Evolutionary conservation across 2,329 filamentous ascomycete genomes (phyloP), one percentile per base, ranked within the genome.

Genomic region (Rutstroemia sp.): DNA sequence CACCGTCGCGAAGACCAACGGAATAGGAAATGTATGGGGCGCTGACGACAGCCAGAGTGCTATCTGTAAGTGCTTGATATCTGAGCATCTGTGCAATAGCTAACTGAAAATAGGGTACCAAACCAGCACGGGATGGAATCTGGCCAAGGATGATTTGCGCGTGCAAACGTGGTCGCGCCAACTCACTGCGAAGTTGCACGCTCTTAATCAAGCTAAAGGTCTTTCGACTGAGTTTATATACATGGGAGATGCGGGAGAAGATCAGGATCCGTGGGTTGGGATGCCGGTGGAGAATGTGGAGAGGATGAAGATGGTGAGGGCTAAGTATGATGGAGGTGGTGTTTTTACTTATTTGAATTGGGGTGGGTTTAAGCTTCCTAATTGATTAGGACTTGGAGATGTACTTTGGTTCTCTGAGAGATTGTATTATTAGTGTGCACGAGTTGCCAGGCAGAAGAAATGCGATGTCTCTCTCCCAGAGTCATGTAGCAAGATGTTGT

Each of bases 21-120:
- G 70, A 0, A 54, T 73, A 41, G 73, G 73, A 1, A 74, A 75
- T 51, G 64, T 69, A 0, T 74, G 71, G 69, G 71, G 69, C 6
- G 25, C 25, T 27, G 25, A 27, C 7, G 25, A 27, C 7, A 27
- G 4, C 25, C 1, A 27, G 2, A 27, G 25, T 6, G 25, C 25
- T 27, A 27, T 27, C 7, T 27, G 25, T 27, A 27, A 27, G 25
- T 27, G 6, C 25, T 27, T 27, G 4, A 27, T 27, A 27, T 27
- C 25, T 27, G 25, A 27, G 19, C 19, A 27, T 17, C 62, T 73
- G 2, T 60, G 65, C 1, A 64, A 64, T n/a, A 55, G 63, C 2
- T 57, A 71, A 52, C 62, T 68, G 17, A 55, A 58, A 3, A 70
- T 73, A 7, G 60, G 67, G 41, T 74, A 69, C 70, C 72, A 74